phyloP scores from a whole-genome alignment of 148 eudicot genomes.

The Nepenthes mirabilis region DNA sequence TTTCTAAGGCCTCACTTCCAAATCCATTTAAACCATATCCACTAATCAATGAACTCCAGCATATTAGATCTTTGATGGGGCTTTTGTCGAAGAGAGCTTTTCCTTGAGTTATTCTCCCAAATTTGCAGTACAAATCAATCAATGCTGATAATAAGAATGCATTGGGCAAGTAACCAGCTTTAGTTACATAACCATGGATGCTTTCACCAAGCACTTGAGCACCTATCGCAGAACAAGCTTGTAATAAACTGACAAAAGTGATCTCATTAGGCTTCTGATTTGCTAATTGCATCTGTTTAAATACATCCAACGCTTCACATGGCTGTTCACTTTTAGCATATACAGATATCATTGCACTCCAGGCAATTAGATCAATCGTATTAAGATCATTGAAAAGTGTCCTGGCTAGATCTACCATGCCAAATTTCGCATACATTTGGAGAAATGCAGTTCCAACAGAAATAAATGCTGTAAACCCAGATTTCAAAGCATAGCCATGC shows the following conservation, averaged over 20 bases:
- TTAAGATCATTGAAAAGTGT: constrained; percentile 31
- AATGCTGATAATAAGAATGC: constrained; percentile 35
- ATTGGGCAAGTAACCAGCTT: constrained; percentile 40
- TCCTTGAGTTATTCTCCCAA: constrained; percentile 42
- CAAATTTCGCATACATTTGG: constrained; percentile 52
- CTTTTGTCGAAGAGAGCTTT: constrained; percentile 35
- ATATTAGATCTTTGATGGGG: constrained; percentile 35
- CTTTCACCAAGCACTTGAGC: constrained; percentile 37
- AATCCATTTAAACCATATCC: constrained; percentile 59
- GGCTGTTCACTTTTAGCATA: constrained; percentile 42
- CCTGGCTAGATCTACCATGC: constrained; percentile 21
- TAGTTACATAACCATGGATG: constrained; percentile 38
- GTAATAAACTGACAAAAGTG: constrained; percentile 46
- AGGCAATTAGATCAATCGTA: constrained; percentile 45
- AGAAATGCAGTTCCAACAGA: constrained; percentile 37
- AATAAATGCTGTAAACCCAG: constrained; percentile 28
- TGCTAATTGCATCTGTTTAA: constrained; percentile 35
- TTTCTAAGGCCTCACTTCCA: constrained; percentile 49
- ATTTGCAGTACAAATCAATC: constrained; percentile 56
- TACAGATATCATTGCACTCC: constrained; percentile 58
- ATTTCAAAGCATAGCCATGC: constrained; percentile 29
- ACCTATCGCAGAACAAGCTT: constrained; percentile 40
- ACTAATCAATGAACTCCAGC: constrained; percentile 73
- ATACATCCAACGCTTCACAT: constrained; percentile 27
- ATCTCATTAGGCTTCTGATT: constrained; percentile 50